Evolutionary conservation across 2,329 filamentous ascomycete genomes (phyloP).

Genomic region (Curvularia verruculosa): DNA sequence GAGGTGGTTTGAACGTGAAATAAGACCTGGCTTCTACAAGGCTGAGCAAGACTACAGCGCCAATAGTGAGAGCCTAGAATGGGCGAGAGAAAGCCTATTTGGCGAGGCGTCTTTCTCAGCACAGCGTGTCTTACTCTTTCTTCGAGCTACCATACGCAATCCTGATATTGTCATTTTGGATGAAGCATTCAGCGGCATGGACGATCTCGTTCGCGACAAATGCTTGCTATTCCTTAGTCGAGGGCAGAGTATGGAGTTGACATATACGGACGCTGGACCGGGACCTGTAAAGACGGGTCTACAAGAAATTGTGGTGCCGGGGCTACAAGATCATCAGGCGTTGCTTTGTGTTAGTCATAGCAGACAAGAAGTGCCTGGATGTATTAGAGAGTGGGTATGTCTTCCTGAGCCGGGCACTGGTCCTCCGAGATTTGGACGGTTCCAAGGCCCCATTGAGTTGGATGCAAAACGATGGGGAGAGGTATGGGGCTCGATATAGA

Average conservation of each 20-base stretch:
- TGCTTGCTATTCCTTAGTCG: constrained; percentile 77
- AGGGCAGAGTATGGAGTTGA: constrained; percentile 49
- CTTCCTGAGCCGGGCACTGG: constrained; percentile 76
- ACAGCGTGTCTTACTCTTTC: constrained; percentile 83
- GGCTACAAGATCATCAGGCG: constrained; percentile 74
- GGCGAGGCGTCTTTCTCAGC: constrained; percentile 78
- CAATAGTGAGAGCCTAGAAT: constrained; percentile 52
- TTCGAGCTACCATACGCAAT: constrained; percentile 58
- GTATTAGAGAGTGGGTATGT: constrained; percentile 83
- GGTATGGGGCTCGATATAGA: constrained; percentile 51
- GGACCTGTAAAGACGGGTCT: constrained; percentile 53
- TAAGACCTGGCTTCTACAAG: constrained; percentile 61
- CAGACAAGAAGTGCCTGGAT: constrained; percentile 85
- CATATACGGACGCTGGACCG: constrained; percentile 41
- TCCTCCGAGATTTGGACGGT: constrained; percentile 67
- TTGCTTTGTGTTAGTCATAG: constrained; percentile 92
- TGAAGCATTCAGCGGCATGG: constrained; percentile 60
- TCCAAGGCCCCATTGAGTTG: constrained; percentile 66
- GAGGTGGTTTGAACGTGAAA: constrained; percentile 76
- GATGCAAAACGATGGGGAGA: constrained; percentile 66
- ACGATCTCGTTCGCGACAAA: constrained; percentile 73
- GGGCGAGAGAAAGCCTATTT: constrained; percentile 72
- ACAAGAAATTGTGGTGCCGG: constrained; percentile 61
- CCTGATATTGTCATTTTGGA: constrained; percentile 59
- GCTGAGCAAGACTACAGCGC: constrained; percentile 1